Percentiles rank a stretch among this genome's conserved stretches.
phyloP scores from a whole-genome alignment of 805 yeast species.

The Pichia rugopelliculosa region DNA sequence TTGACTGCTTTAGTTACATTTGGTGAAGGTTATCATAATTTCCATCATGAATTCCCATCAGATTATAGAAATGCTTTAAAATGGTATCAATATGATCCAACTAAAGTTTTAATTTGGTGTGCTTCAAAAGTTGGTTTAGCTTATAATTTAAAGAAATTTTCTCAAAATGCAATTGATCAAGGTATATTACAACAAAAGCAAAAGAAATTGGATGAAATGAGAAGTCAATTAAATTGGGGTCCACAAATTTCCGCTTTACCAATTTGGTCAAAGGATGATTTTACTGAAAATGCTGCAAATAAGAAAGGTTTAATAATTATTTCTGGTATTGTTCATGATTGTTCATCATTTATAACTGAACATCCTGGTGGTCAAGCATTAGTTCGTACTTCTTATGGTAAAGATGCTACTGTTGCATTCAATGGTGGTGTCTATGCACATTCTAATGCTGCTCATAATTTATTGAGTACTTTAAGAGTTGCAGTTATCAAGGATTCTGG shows the following conservation, averaged over 20 bases:
- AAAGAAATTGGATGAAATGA: constrained; percentile 63
- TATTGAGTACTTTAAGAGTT: constrained; percentile 75
- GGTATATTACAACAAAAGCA: constrained; percentile 78
- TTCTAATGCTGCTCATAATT: constrained; percentile 79
- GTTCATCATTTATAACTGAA: constrained; percentile 56
- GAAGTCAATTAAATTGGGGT: constrained; percentile 68
- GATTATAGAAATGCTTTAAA: constrained; percentile 83
- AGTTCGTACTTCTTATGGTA: constrained; percentile 63
- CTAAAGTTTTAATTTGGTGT: constrained; percentile 54
- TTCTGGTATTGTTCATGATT: constrained; percentile 75
- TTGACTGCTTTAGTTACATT: constrained; percentile 76
- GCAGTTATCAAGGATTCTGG: constrained; percentile 68
- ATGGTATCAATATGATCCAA: constrained; percentile 87
- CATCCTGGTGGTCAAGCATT: constrained; percentile 84
- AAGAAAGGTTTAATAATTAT: constrained; percentile 57
- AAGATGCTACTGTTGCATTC: constrained; percentile 78
- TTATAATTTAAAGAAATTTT: constrained; percentile 65
- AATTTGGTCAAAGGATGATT: constrained; percentile 63
- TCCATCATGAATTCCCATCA: constrained; percentile 86
- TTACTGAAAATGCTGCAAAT: constrained; percentile 42
- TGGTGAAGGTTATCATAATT: constrained; percentile 87
- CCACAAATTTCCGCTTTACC: constrained; percentile 58
- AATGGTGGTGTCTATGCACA: constrained; percentile 83
- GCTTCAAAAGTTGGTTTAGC: constrained; percentile 63
- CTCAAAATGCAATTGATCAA: constrained; percentile 76